Evolutionary conservation across 495 filamentous ascomycete species (phyloP), one percentile per base, ranked within the genome.

Genomic region (Hypoxylon crocopeplum): DNA sequence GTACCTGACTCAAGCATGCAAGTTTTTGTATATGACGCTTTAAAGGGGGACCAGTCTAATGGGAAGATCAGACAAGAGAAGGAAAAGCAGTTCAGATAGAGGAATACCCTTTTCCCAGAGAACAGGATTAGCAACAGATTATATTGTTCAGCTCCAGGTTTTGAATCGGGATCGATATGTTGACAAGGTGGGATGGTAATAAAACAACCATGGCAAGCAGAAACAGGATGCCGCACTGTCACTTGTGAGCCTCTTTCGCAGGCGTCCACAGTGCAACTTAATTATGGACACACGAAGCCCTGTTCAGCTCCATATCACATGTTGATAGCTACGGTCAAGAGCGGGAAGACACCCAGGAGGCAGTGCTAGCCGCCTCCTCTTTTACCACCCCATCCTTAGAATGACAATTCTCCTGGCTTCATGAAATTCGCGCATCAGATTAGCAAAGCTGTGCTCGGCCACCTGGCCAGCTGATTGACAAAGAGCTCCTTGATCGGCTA

Each of bases 401-500:
- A 17, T 20, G 3, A 44, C 11, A 32, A 54, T 52, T 27, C 20
- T 56, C 41, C 41, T 24, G 51, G 27, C 22, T 39, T 24, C 30
- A 44, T 16, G 22, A 40, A 69, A 69, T 67, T 69, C 67, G 63
- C 67, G 67, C 63, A 69, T 59, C 63, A 48, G 40, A 61, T 69
- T 37, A 56, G 63, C 41, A 69, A 67, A 29, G 50, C 53, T 58
- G n/a, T n/a, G n/a, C n/a, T n/a, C n/a, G n/a, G n/a, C n/a, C n/a
- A n/a, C n/a, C n/a, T n/a, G n/a, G n/a, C n/a, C 39, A 44, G 48
- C 32, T 36, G 34, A 6, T 40, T 32, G 55, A 24, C 19, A 42
- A 47, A 25, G 19, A 56, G 33, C 37, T 40, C 33, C 48, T 48
- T 22, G 25, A 21, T 16, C 16, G 27, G 37, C 25, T 27, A 24